These are phyloP conservation scores for Coffea canephora DNA, from an alignment of 257 asterid species.

Conservation along the genomic window DNA sequence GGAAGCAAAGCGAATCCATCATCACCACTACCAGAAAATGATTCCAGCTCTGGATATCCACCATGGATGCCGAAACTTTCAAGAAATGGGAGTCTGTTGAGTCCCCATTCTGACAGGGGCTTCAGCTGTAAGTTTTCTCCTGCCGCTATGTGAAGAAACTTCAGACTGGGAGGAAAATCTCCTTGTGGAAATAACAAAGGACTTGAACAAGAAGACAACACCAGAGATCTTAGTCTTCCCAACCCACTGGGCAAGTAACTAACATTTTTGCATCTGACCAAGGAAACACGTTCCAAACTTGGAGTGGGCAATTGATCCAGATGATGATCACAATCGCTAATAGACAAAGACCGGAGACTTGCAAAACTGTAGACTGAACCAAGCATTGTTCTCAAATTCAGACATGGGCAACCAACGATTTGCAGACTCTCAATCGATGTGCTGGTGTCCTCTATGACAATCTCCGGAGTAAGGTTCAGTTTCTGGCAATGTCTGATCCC, in stretches of 20 bases:
- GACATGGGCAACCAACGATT: no score
- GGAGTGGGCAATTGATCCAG: conserved; percentile 16
- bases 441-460: no score
- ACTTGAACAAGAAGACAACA: no score
- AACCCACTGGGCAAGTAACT: conserved; percentile 7
- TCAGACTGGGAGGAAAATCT: conserved; percentile 20
- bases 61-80: not conserved
- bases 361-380: no score
- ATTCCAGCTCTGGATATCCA: conserved; percentile 16
- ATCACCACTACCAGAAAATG: conserved; percentile 4
- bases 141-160: not conserved
- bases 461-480: no score
- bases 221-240: conserved; percentile 2
- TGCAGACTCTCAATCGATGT: no score
- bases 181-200: conserved; percentile 25
- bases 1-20: conserved; percentile 16
- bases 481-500: no score
- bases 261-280: conserved; percentile 5
- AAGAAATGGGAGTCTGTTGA: conserved; percentile 9
- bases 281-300: conserved; percentile 7
- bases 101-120: conserved; percentile 24
- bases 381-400: no score
- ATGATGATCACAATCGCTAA: conserved; percentile 1
- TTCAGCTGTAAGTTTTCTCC: conserved; percentile 8
- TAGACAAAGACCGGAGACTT: no score